Conservation (phyloP, 192 early-diverging fungal species). For the Backusella liffmaniae region DNA sequence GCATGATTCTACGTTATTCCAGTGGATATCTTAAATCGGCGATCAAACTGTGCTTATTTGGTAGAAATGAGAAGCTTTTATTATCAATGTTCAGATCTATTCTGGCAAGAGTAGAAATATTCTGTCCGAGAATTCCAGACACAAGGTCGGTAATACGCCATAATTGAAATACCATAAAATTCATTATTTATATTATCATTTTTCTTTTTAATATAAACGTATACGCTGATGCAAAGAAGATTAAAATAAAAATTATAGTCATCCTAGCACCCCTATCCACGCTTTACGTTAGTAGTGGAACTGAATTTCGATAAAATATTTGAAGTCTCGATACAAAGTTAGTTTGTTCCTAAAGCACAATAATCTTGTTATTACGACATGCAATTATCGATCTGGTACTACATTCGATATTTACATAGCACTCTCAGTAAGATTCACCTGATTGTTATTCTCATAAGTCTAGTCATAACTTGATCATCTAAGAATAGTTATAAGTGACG, state of each 20-base stretch:
- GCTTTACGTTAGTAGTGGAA: neutral
- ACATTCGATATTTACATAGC: neutral
- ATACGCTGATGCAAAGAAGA: neutral
- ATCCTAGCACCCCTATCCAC: neutral
- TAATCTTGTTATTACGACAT: neutral
- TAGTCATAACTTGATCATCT: neutral
- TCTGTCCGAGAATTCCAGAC: neutral
- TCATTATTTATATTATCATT: neutral
- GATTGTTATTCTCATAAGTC: neutral
- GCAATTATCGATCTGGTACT: neutral
- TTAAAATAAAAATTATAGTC: too few species aligned
- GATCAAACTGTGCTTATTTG: neutral
- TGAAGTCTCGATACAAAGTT: neutral
- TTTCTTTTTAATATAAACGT: neutral
- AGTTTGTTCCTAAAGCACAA: neutral
- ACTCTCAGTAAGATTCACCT: neutral
- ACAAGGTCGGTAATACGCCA: neutral
- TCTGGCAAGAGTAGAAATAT: neutral
- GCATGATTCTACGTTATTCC: neutral
- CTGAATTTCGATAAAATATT: neutral
- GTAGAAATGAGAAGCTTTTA: neutral
- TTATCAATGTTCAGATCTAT: neutral
- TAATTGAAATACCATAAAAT: neutral
- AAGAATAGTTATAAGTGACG: neutral
- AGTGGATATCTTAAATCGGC: conserved; percentile 4